These are phyloP conservation scores for Mycena pura DNA, from an alignment of 768 basidiomycete species.

Conservation along the genomic window DNA sequence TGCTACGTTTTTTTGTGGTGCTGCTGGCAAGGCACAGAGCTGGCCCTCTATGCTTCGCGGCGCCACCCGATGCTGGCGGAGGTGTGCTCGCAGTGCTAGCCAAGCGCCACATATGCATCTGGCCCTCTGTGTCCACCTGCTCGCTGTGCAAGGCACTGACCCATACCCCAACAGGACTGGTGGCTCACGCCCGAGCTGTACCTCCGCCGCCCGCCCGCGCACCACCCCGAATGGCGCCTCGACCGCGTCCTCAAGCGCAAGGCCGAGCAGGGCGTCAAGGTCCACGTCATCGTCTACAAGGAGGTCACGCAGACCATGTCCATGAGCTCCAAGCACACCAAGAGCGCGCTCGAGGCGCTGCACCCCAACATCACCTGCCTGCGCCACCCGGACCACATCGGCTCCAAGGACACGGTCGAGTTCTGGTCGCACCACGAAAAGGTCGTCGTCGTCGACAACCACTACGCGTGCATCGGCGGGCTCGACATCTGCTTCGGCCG, in stretches of 20 bases:
- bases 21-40: too few relatives aligned
- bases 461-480: conserved; percentile 87
- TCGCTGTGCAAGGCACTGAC: neutral
- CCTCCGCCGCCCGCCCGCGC: conserved; percentile 89
- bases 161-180: conserved; percentile 65
- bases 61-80: too few relatives aligned
- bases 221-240: conserved; percentile 87
- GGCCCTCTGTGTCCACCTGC: neutral
- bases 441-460: conserved; percentile 88
- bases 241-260: conserved; percentile 87
- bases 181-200: conserved; percentile 97
- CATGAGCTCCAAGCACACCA: conserved; percentile 88
- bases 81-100: too few relatives aligned
- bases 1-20: neutral
- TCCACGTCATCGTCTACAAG: conserved; percentile 95
- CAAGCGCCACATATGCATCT: too few relatives aligned
- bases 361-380: conserved; percentile 90
- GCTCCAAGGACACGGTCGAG: conserved; percentile 80
- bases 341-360: conserved; percentile 81
- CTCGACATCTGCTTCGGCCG: conserved; percentile 96
- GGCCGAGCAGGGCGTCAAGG: conserved; percentile 89
- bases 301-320: conserved; percentile 94
- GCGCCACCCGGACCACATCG: conserved; percentile 91
- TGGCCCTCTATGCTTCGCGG: too few relatives aligned
- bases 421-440: conserved; percentile 97